Evolutionary conservation across 495 filamentous ascomycete species (phyloP), one percentile per base, ranked within the genome.

Genomic region (Apiosordaria backusii): DNA sequence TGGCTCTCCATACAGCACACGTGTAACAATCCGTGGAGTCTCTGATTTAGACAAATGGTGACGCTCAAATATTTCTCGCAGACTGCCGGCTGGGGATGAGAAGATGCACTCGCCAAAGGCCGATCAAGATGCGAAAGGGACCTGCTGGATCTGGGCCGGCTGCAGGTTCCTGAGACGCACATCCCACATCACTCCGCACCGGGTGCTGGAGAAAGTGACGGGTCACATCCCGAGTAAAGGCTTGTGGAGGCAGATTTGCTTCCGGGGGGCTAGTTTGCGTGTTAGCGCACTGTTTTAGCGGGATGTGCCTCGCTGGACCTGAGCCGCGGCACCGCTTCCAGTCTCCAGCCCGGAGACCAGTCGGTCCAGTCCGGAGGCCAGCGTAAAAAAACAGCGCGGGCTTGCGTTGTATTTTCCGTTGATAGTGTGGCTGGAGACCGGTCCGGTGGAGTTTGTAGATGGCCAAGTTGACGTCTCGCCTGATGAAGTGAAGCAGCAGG

Each of bases 241-340:
- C 18, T 55, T 55, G 52, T 19, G 52, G n/a, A 23, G 19, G 19
- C 52, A n/a, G 52, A 55, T 55, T 55, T 1, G 18, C 52, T 15
- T 55, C 52, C 52, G 52, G 52, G 22, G 52, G 3, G 1, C 18
- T 21, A 22, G 5, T 55, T 55, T 23, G n/a, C 10, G 4, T 21
- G 52, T 55, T 55, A 55, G 52, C 22, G 52, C 52, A 22, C 52
- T 55, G 52, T 55, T 45, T 45, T 45, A 45, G 35, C 35, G 35
- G 35, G 35, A 45, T 6, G 35, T 13, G 35, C 35, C 52, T 55
- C 15, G 50, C 18, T 4, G 52, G 22, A 55, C 52, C 52, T 55
- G n/a, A 22, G 18, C 52, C 52, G 52, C 52, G 52, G 52, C 4
- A 55, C 52, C 22, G 52, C n/a, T 55, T 45, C 6, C 35, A 45